Conservation (phyloP, 2,329 filamentous ascomycete genomes). For the Orbilia ellipsospora region DNA sequence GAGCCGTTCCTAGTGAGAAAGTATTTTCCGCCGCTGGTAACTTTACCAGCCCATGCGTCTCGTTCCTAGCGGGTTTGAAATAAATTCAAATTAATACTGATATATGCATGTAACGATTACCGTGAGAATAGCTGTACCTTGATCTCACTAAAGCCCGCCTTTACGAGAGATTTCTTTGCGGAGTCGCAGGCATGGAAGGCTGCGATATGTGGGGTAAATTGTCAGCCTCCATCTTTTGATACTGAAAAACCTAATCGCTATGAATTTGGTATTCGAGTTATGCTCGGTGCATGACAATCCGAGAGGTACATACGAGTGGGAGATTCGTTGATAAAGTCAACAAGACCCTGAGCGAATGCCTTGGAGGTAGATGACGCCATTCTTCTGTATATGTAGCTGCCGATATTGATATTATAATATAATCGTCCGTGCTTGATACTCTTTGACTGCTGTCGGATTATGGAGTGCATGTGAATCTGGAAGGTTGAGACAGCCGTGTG, state of each 20-base stretch:
- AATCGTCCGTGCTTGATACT: constrained; percentile 2
- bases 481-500: constrained; percentile 1
- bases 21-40: constrained; percentile 91
- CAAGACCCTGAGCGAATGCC: constrained; percentile 59
- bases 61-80: constrained; percentile 70
- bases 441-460: not conserved
- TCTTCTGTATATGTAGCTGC: not conserved
- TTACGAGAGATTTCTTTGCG: constrained; percentile 78
- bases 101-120: not conserved
- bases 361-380: constrained; percentile 57
- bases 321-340: constrained; percentile 74
- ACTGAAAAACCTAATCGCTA: too few relatives aligned
- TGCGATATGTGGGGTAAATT: constrained; percentile 62
- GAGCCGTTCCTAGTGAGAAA: constrained; percentile 94
- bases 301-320: constrained; percentile 78
- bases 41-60: constrained; percentile 82
- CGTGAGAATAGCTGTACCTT: constrained; percentile 66
- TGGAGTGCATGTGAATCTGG: constrained; percentile 18
- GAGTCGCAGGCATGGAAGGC: constrained; percentile 93
- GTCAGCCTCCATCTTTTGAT: not conserved
- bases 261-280: too few relatives aligned
- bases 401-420: not conserved
- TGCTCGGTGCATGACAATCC: not conserved
- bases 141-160: constrained; percentile 87
- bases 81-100: too few relatives aligned